Evolutionary conservation across 1,284 basidiomycete genomes (phyloP).

Genomic region (Cryptococcus maquisensis): DNA sequence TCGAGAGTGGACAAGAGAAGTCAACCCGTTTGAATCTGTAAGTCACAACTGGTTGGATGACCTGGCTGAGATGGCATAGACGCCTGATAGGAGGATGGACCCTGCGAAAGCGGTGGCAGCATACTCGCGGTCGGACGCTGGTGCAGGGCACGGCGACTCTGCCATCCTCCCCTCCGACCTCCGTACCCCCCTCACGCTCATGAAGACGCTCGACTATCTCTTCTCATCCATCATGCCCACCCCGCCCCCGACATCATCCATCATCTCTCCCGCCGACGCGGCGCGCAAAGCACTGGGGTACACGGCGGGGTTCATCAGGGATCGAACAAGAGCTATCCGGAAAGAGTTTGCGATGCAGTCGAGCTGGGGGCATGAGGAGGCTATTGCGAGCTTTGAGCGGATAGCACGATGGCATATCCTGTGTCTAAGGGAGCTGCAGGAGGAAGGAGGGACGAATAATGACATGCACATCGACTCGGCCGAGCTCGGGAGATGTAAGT

Average conservation of each 20-base stretch:
- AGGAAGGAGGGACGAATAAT: constrained; percentile 35
- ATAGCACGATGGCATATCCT: constrained; percentile 93
- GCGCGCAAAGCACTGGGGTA: constrained; percentile 57
- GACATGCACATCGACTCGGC: constrained; percentile 47
- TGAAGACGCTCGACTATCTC: constrained; percentile 84
- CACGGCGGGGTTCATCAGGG: constrained; percentile 68
- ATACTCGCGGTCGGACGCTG: constrained; percentile 84
- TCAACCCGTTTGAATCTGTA: constrained; percentile 82
- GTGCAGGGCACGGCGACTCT: constrained; percentile 49
- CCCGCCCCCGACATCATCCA: constrained; percentile 42
- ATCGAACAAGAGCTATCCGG: constrained; percentile 83
- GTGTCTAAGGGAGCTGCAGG: constrained; percentile 68
- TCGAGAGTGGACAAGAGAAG: constrained; percentile 82
- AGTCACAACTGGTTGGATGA: neutral
- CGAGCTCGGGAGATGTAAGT: constrained; percentile 40
- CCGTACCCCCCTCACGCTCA: constrained; percentile 77
- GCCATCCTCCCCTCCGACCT: constrained; percentile 84
- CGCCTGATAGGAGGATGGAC: constrained; percentile 62
- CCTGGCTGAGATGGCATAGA: constrained; percentile 15
- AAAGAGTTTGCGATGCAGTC: constrained; percentile 96
- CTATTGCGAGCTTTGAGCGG: constrained; percentile 87
- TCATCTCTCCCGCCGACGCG: constrained; percentile 12
- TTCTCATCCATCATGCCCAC: constrained; percentile 72
- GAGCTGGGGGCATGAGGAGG: constrained; percentile 62
- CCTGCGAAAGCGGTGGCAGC: constrained; percentile 86